Evolutionary conservation across 805 yeast genomes (phyloP), one percentile per base, ranked within the genome.

Genomic region (Nakazawaea sp.): DNA sequence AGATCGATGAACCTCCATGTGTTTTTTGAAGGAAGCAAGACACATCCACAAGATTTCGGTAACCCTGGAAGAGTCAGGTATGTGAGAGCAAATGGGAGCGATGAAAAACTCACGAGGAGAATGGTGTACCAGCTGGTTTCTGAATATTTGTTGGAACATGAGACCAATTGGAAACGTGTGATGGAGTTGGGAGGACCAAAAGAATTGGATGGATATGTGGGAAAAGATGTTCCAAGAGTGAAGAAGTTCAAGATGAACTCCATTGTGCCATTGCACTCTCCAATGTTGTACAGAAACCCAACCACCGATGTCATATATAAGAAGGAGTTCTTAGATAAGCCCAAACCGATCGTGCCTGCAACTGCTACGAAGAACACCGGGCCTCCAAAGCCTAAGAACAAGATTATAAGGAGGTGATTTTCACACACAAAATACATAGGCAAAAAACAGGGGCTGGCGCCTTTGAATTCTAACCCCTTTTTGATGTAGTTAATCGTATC

Each of bases 11-110:
- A 45, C 15, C 30, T 61, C 9, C 49, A 53, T 5, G 53, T 66
- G 2, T 64, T 81, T 30, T 66, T 78, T 41, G 92, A 85, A 59
- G 78, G 90, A 43, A 86, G 82, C 42, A 92, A 88, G 62, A 59
- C 82, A 1, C 98, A 90, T 60, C 97, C 97, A 10, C 95, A 89
- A 58, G 97, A 90, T 60, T 92, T 81, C 72, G 95, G 97, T 46
- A 90, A 90, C 53, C 94, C 97, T 4, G 98, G 98, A n/a, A 72
- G 97, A 51, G 81, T 88, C 17, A 64, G 77, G 31, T 46, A 86
- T 28, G 81, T 77, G 50, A 70, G 71, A 33, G 59, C 68, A 9
- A 78, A 75, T 2, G 48, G 57, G 19, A 54, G 68, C 9, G 53
- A 55, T 13, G 35, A 50, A 32, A 56, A 32, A 5, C 58, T 57